Evolutionary conservation across 2,329 filamentous ascomycete species (phyloP).

Genomic region (Colletotrichum shisoi): DNA sequence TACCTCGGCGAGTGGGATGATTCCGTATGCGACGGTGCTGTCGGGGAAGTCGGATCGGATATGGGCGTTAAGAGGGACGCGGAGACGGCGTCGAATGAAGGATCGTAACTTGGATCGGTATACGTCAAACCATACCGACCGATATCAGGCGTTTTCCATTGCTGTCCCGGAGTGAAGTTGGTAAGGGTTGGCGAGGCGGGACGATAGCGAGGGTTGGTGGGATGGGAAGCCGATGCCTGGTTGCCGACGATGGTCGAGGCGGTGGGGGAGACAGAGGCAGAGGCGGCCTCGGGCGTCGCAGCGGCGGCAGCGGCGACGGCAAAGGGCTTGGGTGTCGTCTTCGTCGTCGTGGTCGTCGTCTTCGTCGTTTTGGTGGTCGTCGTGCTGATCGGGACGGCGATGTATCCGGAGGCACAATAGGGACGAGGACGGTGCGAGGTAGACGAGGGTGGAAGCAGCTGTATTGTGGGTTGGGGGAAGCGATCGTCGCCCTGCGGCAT

Average conservation of each 20-base stretch:
- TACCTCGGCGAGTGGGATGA: constrained; percentile 28
- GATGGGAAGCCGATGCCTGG: constrained; percentile 38
- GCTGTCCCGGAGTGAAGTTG: constrained; percentile 16
- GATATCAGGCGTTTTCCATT: constrained; percentile 40
- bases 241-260: constrained; percentile 19
- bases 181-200: constrained; percentile 31
- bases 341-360: neutral
- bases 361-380: constrained; percentile 8
- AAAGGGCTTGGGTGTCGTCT: constrained; percentile 15
- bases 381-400: constrained; percentile 8
- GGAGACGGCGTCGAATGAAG: constrained; percentile 35
- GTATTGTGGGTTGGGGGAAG: constrained; percentile 33
- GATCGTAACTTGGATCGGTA: constrained; percentile 40
- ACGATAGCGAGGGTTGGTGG: constrained; percentile 32
- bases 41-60: constrained; percentile 30
- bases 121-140: constrained; percentile 47
- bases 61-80: constrained; percentile 28
- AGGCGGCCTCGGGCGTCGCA: constrained; percentile 19
- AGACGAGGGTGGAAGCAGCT: constrained; percentile 18
- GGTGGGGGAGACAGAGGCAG: constrained; percentile 12
- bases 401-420: constrained; percentile 16
- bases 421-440: constrained; percentile 28
- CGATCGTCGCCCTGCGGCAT: constrained; percentile 40
- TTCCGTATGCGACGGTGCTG: constrained; percentile 22
- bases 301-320: constrained; percentile 14